Base-by-base conservation (phyloP, 2,329 filamentous ascomycete species). In the Colletotrichum tamarilloi region DNA sequence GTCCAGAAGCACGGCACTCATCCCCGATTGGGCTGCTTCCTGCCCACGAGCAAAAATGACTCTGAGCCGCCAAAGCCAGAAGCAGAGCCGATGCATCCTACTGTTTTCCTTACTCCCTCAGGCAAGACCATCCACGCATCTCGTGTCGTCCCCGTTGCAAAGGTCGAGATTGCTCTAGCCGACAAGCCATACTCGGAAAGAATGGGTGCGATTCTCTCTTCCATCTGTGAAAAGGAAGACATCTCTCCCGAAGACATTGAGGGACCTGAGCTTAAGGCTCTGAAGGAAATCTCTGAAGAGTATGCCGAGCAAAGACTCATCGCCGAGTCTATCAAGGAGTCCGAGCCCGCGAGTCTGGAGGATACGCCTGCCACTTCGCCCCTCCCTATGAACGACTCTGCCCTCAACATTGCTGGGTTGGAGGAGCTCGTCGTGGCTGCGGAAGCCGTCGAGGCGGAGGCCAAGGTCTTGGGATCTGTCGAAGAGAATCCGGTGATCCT, bases 1-100 rank as follows among this genome's bases (percentile, higher is more conserved):
- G 82, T 91, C 63, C 82, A 85, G 76, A 86, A 85, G 73, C 82
- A 89, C 77, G 80, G 79, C 6, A 77, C 91, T 6, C 89, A 91
- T 68, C 88, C 89, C 1, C 85, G 82, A 53, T 87, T 86, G 72
- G 89, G 89, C 42, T 81, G 91, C 53, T 87, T 89, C 76, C 76
- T 90, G 28, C 83, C 85, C 2, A 81, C 77, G 16, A 90, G 87
- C 53, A 78, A 78, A 66, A 90, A 88, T 71, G 82, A 86, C 30
- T 73, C 79, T 3, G 85, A 86, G 76, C 77, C 81, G 1, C 82
- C 85, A 4, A 78, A 77, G 22, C 81, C 83, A 0, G 83, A 82
- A 56, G 81, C 85, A 62, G 84, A 86, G 71, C 85, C 85, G 12
- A 82, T 84, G 35, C 84, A 83, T 62, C 87, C 88, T 4, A 80